These are phyloP conservation scores for Alternaria dauci DNA, from an alignment of 2,329 filamentous ascomycete genomes.

Conservation along the genomic window DNA sequence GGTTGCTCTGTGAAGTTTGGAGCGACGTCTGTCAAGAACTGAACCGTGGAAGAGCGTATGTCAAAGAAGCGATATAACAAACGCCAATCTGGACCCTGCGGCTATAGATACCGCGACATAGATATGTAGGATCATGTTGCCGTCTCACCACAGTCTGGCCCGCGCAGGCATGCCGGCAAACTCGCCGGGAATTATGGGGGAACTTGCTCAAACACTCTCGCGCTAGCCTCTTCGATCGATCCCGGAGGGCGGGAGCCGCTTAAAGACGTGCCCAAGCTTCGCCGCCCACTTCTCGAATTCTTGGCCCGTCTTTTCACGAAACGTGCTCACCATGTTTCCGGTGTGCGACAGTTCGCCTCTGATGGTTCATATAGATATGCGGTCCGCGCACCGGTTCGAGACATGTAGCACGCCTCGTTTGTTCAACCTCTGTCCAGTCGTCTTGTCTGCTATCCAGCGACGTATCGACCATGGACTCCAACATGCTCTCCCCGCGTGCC, in stretches of 20 bases:
- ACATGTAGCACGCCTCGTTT: constrained; percentile 5
- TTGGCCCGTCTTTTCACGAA: constrained; percentile 6
- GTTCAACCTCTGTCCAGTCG: constrained; percentile 20
- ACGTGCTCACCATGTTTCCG: constrained; percentile 18
- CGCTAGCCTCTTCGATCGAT: constrained; percentile 8
- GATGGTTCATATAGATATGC: constrained; percentile 23
- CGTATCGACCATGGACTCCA: constrained; percentile 29
- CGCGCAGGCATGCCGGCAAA: constrained; percentile 12
- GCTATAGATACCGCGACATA: constrained; percentile 15
- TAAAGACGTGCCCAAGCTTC: constrained; percentile 1
- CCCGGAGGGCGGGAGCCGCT: not conserved
- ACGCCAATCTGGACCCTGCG: not conserved
- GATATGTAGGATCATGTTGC: constrained; percentile 22
- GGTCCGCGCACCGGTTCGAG: not conserved
- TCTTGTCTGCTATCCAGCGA: constrained; percentile 9
- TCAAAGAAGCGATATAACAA: not conserved
- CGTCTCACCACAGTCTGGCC: constrained; percentile 14
- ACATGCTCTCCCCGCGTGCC: constrained; percentile 28
- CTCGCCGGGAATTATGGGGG: constrained; percentile 35
- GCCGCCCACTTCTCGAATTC: constrained; percentile 4
- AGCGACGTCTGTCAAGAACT: not conserved
- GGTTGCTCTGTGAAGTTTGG: not conserved
- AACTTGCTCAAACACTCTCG: constrained; percentile 44
- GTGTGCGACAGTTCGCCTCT: not conserved
- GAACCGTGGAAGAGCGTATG: not conserved